Conservation (phyloP, 805 yeast genomes). For the Ogataea ramenticola region DNA sequence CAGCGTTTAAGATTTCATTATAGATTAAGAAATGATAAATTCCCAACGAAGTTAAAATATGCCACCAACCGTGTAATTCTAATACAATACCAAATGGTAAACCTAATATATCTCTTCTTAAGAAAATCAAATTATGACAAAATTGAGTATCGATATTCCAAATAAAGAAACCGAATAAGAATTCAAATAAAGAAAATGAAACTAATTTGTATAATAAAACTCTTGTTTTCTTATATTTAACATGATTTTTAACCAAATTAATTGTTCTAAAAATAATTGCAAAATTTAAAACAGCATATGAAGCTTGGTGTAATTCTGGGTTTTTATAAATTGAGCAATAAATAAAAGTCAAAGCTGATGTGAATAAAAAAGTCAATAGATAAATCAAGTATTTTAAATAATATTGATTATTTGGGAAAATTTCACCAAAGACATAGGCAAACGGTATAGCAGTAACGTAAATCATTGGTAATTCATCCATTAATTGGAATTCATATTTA, state of each 20-base stretch:
- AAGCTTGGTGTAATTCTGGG: slow-evolving; percentile 82
- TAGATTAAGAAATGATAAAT: slow-evolving; percentile 76
- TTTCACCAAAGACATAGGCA: slow-evolving; percentile 20
- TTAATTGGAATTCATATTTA: slow-evolving; percentile 72
- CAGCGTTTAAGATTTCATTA: slow-evolving; percentile 63
- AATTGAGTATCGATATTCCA: slow-evolving; percentile 85
- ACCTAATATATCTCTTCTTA: slow-evolving; percentile 56
- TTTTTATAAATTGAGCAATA: slow-evolving; percentile 48
- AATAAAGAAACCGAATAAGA: slow-evolving; percentile 62
- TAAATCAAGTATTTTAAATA: slow-evolving; percentile 8
- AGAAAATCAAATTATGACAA: slow-evolving; percentile 50
- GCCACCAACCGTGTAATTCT: slow-evolving; percentile 98
- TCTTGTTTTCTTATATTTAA: slow-evolving; percentile 40
- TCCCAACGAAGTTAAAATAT: slow-evolving; percentile 70
- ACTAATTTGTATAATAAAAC: slow-evolving; percentile 48
- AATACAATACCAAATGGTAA: slow-evolving; percentile 78
- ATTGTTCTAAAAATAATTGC: slow-evolving; percentile 55
- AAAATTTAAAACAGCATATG: slow-evolving; percentile 68
- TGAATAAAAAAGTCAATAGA: slow-evolving; percentile 9
- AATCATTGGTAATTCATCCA: slow-evolving; percentile 94
- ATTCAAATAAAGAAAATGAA: slow-evolving; percentile 51
- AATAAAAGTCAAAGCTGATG: slow-evolving; percentile 53
- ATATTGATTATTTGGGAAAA: not conserved
- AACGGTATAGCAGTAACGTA: slow-evolving; percentile 92
- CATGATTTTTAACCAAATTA: slow-evolving; percentile 42